Percentiles rank a stretch among this genome's conserved stretches.
phyloP scores from a whole-genome alignment of 805 yeast species.

The Lachancea kluyveri region DNA sequence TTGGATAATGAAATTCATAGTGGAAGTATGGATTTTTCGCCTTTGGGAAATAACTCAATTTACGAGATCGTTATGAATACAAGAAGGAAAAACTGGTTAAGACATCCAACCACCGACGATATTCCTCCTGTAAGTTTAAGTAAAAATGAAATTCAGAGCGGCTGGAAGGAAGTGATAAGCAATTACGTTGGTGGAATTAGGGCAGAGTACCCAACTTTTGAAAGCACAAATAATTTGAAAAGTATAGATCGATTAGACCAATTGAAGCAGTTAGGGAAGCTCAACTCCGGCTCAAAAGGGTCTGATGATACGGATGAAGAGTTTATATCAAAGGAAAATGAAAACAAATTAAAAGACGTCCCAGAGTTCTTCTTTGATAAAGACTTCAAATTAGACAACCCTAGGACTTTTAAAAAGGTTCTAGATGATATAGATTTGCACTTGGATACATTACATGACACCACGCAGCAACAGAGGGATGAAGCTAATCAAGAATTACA shows the following conservation, averaged over 20 bases:
- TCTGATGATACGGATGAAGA: conserved; percentile 18
- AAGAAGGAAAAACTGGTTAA: conserved; percentile 35
- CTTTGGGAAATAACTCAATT: conserved; percentile 51
- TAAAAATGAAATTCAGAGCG: conserved; percentile 37
- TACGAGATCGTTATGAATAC: conserved; percentile 57
- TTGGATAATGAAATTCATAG: conserved; percentile 21
- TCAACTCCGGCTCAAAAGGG: conserved; percentile 11
- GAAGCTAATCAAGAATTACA: conserved; percentile 56
- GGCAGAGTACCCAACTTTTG: conserved; percentile 40
- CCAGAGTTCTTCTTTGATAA: conserved; percentile 66
- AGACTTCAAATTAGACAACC: conserved; percentile 80
- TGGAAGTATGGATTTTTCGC: conserved; percentile 31
- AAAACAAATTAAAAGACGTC: conserved; percentile 29
- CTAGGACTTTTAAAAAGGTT: conserved; percentile 72
- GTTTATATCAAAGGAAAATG: conserved; percentile 10
- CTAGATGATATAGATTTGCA: conserved; percentile 49
- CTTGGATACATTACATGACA: conserved; percentile 27
- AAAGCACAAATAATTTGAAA: conserved; percentile 38
- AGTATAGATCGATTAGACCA: conserved; percentile 26
- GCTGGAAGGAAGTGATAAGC: conserved; percentile 38
- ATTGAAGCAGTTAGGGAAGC: conserved; percentile 13
- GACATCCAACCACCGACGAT: conserved; percentile 71
- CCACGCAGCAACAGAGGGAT: conserved; percentile 31
- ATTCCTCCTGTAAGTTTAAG: conserved; percentile 76
- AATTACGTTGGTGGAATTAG: conserved; percentile 40